Base-by-base conservation (phyloP, 2,329 filamentous ascomycete genomes). In the Thelonectria blattea region DNA sequence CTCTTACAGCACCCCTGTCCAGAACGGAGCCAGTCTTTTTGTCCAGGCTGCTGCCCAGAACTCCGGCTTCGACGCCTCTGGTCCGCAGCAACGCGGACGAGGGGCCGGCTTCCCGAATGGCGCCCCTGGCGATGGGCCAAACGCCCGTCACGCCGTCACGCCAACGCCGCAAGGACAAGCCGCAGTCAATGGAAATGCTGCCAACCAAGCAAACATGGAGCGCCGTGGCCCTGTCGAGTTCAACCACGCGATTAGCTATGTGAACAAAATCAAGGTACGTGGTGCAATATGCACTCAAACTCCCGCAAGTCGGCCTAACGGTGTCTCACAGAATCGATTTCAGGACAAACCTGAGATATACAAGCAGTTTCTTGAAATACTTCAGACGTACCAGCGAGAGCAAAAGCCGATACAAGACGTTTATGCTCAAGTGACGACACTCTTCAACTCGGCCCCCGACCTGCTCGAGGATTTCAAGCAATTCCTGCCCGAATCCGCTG, bases 391-490 rank as follows among this genome's bases (percentile, higher is more conserved):
- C 71, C 95, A 99, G 76, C 88, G 95, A 58, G 95, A 99, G 75
- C 96, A 95, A 54, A 98, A 98, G 74, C 96, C 95, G 0, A 99
- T 99, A 39, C 93, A 97, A 75, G 95, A 99, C 76, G 95, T 99
- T 3, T 99, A 99, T 75, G 91, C 92, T 1, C 95, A 99, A 76
- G 95, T 99, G 22, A 99, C 96, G 0, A 91, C 90, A 32, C 82
- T 99, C 1, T 99, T 99, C 79, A 93, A 92, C 73, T 90, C 91
- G 5, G 95, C 96, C 0, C 94, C 94, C 5, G 95, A 99, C 77
- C 86, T 99, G 12, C 82, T 99, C 2, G 95, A 99, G 76, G 95
- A 99, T 72, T 99, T 99, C 75, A 99, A 99, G 76, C 95, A 99
- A 73, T 99, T 99, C 68, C 83, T 99, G 8, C 95, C 95, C 0